phyloP scores from a whole-genome alignment of 805 yeast species.

The Starmerella scarabaei region DNA sequence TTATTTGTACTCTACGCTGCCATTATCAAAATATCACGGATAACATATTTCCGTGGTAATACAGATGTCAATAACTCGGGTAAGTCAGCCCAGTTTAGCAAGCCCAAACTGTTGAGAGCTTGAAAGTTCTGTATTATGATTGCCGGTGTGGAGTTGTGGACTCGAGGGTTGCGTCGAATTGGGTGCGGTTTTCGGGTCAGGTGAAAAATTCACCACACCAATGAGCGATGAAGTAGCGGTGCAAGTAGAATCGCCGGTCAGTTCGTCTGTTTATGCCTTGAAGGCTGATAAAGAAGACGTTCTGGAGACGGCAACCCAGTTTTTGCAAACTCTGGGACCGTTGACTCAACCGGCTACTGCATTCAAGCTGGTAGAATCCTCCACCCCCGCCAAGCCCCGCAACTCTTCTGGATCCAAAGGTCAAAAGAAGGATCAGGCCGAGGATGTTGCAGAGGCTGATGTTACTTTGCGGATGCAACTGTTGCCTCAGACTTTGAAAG shows the following conservation, averaged over 20 bases:
- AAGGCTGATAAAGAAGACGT: slow-evolving; percentile 32
- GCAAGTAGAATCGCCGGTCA: slow-evolving; percentile 17
- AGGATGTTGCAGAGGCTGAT: slow-evolving; percentile 12
- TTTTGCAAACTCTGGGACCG: slow-evolving; percentile 43
- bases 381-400: slow-evolving; percentile 27
- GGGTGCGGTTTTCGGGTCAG: no score
- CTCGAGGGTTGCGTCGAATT: no score
- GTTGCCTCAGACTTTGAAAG: slow-evolving; percentile 46
- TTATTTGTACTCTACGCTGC: no score
- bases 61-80: no score
- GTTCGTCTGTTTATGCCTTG: slow-evolving; percentile 19
- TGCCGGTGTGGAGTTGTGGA: no score
- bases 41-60: no score
- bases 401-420: slow-evolving; percentile 26
- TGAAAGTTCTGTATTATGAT: no score
- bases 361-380: slow-evolving; percentile 36
- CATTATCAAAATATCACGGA: no score
- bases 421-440: background rate
- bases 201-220: no score
- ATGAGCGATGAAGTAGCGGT: slow-evolving; percentile 13
- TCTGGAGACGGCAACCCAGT: slow-evolving; percentile 44
- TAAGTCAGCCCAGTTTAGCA: no score
- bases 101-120: no score
- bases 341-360: slow-evolving; percentile 48
- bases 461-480: slow-evolving; percentile 38